phyloP scores from a whole-genome alignment of 768 basidiomycete species.

The Epithele typhae region DNA sequence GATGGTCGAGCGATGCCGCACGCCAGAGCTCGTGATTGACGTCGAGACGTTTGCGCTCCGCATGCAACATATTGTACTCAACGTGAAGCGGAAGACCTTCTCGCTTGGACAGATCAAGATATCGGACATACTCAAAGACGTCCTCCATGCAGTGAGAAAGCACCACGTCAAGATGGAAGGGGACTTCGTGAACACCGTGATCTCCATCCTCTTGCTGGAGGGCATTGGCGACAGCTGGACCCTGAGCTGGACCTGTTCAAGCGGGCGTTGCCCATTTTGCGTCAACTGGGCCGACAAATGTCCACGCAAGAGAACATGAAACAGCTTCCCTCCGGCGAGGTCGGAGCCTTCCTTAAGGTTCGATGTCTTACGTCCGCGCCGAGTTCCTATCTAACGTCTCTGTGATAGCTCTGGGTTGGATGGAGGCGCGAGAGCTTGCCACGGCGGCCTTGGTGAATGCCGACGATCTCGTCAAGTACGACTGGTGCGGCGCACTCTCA shows the following conservation, averaged over 20 bases:
- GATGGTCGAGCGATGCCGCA: slow-evolving; percentile 92
- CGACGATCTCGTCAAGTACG: slow-evolving; percentile 85
- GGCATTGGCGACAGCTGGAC: slow-evolving; percentile 92
- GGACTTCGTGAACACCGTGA: slow-evolving; percentile 97
- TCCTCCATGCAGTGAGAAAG: slow-evolving; percentile 76
- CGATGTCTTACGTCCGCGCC: slow-evolving; percentile 14
- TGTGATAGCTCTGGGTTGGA: slow-evolving; percentile 86
- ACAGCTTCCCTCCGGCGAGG: slow-evolving; percentile 61
- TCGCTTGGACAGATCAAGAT: slow-evolving; percentile 96
- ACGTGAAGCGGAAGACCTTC: slow-evolving; percentile 95
- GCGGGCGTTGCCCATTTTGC: slow-evolving; percentile 87
- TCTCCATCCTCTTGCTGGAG: slow-evolving; percentile 88
- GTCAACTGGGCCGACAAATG: slow-evolving; percentile 91
- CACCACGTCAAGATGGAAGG: slow-evolving; percentile 99
- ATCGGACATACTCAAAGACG: slow-evolving; percentile 86
- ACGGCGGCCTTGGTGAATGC: slow-evolving; percentile 72
- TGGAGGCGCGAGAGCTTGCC: slow-evolving; percentile 88
- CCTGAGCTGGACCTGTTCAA: slow-evolving; percentile 93
- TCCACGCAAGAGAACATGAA: slow-evolving; percentile 64
- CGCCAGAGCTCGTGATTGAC: slow-evolving; percentile 87
- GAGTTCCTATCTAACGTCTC: background rate
- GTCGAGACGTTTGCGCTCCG: slow-evolving; percentile 94
- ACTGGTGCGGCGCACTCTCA: slow-evolving; percentile 69
- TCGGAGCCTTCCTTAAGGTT: slow-evolving; percentile 89
- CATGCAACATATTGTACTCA: slow-evolving; percentile 94